Conservation (phyloP, 192 early-diverging fungal genomes). For the Coemansia sp. region DNA sequence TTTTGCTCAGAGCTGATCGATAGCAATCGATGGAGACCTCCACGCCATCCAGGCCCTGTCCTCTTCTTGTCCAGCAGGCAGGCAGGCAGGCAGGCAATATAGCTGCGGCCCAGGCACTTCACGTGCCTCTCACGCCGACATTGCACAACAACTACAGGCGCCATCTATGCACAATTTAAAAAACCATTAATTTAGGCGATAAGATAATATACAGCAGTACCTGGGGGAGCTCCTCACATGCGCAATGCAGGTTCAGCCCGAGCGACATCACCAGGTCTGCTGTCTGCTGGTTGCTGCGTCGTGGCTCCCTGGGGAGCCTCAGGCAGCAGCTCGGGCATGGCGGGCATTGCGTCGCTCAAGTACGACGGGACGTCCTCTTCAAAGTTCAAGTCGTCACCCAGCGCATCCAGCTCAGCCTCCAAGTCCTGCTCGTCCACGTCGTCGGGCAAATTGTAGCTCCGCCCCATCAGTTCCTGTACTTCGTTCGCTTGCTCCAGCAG, state of each 20-base stretch:
- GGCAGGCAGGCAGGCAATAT: neutral
- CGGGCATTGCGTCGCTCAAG: slow-evolving; percentile 19
- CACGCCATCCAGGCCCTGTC: neutral
- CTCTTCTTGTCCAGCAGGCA: neutral
- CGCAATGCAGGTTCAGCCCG: slow-evolving; percentile 37
- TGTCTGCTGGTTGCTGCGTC: slow-evolving; percentile 21
- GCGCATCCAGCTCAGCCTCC: slow-evolving; percentile 97
- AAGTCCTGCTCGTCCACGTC: slow-evolving; percentile 97
- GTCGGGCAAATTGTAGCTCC: slow-evolving; percentile 92
- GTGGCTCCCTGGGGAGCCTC: slow-evolving; percentile 29
- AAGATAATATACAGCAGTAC: neutral
- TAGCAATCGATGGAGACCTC: slow-evolving; percentile 2
- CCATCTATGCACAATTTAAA: neutral
- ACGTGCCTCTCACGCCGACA: neutral
- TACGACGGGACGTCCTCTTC: slow-evolving; percentile 57
- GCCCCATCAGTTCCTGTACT: slow-evolving; percentile 92
- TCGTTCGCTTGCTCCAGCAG: slow-evolving; percentile 97
- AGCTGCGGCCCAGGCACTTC: neutral
- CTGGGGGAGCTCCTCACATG: slow-evolving; percentile 17
- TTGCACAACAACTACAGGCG: neutral
- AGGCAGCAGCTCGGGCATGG: slow-evolving; percentile 46
- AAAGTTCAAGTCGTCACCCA: slow-evolving; percentile 87
- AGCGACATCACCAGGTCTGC: neutral
- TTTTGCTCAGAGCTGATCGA: neutral
- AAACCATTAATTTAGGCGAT: neutral